Percentiles rank a stretch among this genome's conserved stretches.
Conservation (phyloP, 1,284 basidiomycete species). For the Sanghuangporus baumii region DNA sequence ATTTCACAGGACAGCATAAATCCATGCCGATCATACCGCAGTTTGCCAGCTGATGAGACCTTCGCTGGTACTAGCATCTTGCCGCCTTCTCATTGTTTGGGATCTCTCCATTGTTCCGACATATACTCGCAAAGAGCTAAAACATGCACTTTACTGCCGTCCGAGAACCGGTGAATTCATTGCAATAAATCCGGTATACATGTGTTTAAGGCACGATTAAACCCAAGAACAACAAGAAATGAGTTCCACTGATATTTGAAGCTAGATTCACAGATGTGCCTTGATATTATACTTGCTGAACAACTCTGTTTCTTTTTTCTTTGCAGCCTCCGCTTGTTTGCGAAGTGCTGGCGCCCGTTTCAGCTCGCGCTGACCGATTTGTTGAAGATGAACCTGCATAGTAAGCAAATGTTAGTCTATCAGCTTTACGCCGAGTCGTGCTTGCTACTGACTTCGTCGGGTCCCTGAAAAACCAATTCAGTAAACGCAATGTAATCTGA, state of each 20-base stretch:
- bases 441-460: slow-evolving; percentile 55
- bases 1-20: no score
- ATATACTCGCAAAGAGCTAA: no score
- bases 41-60: no score
- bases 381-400: slow-evolving; percentile 83
- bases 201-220: not conserved
- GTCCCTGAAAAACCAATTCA: slow-evolving; percentile 51
- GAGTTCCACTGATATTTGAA: not conserved
- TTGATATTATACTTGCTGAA: slow-evolving; percentile 56
- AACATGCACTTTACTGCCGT: no score
- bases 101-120: no score
- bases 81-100: no score
- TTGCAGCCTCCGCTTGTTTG: slow-evolving; percentile 46
- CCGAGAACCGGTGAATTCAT: no score
- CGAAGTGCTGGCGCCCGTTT: slow-evolving; percentile 58
- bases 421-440: not conserved
- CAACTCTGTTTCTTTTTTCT: slow-evolving; percentile 54
- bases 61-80: no score
- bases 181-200: not conserved
- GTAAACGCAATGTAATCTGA: slow-evolving; percentile 12
- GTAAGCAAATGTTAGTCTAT: not conserved
- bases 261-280: slow-evolving; percentile 40
- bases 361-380: slow-evolving; percentile 85
- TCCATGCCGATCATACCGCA: no score
- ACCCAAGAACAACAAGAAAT: not conserved